phyloP scores from a whole-genome alignment of 2,329 filamentous ascomycete genomes.

The Fusarium coffeatum region DNA sequence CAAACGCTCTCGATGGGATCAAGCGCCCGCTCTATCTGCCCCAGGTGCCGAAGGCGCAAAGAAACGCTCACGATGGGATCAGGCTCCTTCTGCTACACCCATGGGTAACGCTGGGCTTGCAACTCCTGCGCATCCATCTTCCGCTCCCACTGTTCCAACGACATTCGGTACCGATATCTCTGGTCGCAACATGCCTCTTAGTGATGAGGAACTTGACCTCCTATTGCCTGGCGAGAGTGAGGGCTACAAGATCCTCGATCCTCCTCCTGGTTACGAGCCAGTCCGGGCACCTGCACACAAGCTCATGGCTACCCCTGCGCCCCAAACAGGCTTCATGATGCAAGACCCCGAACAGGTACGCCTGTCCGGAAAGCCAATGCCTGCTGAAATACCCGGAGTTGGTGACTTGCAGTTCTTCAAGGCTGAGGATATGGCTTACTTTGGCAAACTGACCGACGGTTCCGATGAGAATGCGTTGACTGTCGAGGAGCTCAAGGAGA shows the following conservation, averaged over 20 bases:
- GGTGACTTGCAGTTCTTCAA: slow-evolving; percentile 99
- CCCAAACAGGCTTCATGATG: slow-evolving; percentile 94
- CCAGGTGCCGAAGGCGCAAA: slow-evolving; percentile 72
- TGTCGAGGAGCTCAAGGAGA: slow-evolving; percentile 95
- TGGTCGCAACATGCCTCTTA: slow-evolving; percentile 81
- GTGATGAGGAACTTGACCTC: slow-evolving; percentile 92
- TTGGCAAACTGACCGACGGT: slow-evolving; percentile 95
- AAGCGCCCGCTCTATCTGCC: slow-evolving; percentile 71
- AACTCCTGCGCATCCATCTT: slow-evolving; percentile 80
- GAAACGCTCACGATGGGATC: slow-evolving; percentile 90
- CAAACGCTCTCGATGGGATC: slow-evolving; percentile 90
- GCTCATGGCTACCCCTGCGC: slow-evolving; percentile 76
- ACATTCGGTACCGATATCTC: slow-evolving; percentile 85
- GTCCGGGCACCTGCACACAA: slow-evolving; percentile 81
- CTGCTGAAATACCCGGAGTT: slow-evolving; percentile 94
- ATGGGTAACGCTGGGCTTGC: slow-evolving; percentile 79
- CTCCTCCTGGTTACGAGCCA: slow-evolving; percentile 91
- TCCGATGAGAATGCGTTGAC: slow-evolving; percentile 91
- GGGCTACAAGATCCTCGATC: slow-evolving; percentile 91
- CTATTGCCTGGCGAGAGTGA: slow-evolving; percentile 90
- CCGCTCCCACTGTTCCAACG: slow-evolving; percentile 63
- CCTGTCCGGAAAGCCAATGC: slow-evolving; percentile 87
- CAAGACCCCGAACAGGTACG: slow-evolving; percentile 90
- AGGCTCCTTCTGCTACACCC: slow-evolving; percentile 84
- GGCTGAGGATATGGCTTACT: slow-evolving; percentile 98